These are phyloP conservation scores for Backusella luteola DNA, from an alignment of 192 early-diverging fungal genomes.

Conservation along the genomic window DNA sequence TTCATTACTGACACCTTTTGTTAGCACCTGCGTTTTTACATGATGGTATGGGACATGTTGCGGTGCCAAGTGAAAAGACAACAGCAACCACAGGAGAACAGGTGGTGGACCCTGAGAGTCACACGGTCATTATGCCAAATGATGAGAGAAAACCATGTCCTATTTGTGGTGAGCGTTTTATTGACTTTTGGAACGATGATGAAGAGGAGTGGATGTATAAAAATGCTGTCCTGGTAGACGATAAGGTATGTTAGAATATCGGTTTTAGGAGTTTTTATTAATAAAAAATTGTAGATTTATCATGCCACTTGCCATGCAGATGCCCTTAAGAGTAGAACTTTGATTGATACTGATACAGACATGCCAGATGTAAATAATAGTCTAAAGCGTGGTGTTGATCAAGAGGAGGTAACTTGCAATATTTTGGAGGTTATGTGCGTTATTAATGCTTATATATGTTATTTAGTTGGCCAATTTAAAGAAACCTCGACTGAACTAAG, in stretches of 20 bases:
- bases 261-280: too few relatives aligned
- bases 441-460: background rate
- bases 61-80: constrained; percentile 17
- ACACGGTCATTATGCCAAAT: constrained; percentile 46
- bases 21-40: constrained; percentile 27
- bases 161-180: constrained; percentile 76
- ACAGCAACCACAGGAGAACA: constrained; percentile 5
- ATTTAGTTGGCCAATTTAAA: background rate
- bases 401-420: constrained; percentile 1
- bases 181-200: constrained; percentile 69
- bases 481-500: background rate
- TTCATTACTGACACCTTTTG: background rate
- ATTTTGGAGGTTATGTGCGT: background rate
- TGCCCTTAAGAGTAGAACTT: constrained; percentile 20
- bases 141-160: constrained; percentile 58
- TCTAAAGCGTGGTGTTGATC: constrained; percentile 7
- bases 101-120: constrained; percentile 28
- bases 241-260: constrained; percentile 33
- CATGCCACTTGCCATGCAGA: constrained; percentile 62
- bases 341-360: background rate
- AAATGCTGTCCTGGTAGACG: constrained; percentile 63
- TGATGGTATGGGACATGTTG: constrained; percentile 14
- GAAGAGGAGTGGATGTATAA: constrained; percentile 76
- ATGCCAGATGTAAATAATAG: constrained; percentile 22
- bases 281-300: constrained; percentile 43